Conservation (phyloP, 2,329 filamentous ascomycete genomes). For the Alternaria sp. region DNA sequence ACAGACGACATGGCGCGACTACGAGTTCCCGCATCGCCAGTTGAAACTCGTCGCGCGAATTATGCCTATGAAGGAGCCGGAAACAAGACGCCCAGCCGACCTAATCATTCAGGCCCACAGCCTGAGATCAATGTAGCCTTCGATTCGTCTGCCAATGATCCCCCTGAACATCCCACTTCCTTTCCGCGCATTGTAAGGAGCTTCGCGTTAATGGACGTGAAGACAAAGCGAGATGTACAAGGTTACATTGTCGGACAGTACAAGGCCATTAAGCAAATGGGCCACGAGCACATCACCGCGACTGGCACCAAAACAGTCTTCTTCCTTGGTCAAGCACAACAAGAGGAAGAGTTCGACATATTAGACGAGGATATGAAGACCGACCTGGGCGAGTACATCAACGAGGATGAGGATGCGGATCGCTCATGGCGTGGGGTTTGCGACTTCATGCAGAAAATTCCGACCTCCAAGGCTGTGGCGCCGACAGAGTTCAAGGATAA, state of each 20-base stretch:
- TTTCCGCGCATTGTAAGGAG: not conserved
- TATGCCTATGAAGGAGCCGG: not conserved
- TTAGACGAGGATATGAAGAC: not conserved
- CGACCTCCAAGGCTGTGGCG: not conserved
- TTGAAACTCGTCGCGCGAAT: not conserved
- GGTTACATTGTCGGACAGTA: not conserved
- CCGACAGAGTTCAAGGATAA: not conserved
- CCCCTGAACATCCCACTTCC: not conserved
- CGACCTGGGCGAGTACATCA: not conserved
- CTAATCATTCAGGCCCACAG: not conserved
- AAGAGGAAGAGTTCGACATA: not conserved
- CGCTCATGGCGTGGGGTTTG: not conserved
- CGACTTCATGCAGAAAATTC: not conserved
- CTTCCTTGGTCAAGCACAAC: not conserved
- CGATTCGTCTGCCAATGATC: not conserved
- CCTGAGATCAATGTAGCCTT: not conserved
- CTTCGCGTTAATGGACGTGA: not conserved
- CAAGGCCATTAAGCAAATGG: not conserved
- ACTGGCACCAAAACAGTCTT: conserved; percentile 9
- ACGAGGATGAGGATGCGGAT: not conserved
- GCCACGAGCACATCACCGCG: conserved; percentile 6
- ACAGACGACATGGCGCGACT: not conserved
- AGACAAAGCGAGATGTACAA: conserved; percentile 6
- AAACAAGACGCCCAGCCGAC: not conserved
- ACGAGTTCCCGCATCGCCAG: not conserved